Evolutionary conservation across 2,329 filamentous ascomycete species (phyloP).

Genomic region (Akanthomyces uredinophilus): DNA sequence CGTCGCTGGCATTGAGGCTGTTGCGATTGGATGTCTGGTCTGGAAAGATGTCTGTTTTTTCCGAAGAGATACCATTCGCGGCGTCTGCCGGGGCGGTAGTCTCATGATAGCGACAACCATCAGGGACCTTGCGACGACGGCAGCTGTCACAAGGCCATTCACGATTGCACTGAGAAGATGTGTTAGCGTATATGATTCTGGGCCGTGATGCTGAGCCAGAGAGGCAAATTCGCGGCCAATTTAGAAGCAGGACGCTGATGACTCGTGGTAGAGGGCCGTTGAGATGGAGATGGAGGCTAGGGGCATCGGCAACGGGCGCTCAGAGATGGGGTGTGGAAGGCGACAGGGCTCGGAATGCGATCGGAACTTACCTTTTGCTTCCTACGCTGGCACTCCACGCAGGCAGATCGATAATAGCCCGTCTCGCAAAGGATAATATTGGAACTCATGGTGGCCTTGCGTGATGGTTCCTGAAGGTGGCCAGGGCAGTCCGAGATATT

Average conservation of each 20-base stretch:
- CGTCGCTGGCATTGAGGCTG: constrained; percentile 6
- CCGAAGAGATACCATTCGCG: background rate
- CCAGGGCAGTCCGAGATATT: constrained; percentile 1
- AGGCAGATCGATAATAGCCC: constrained; percentile 30
- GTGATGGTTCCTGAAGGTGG: constrained; percentile 1
- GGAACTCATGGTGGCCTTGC: constrained; percentile 10
- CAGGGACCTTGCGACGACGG: constrained; percentile 26
- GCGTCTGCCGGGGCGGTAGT: constrained; percentile 12
- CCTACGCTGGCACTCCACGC: constrained; percentile 38
- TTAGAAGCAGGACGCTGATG: background rate
- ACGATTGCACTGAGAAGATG: constrained; percentile 25
- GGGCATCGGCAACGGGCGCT: background rate
- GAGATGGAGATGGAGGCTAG: background rate
- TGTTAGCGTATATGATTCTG: background rate
- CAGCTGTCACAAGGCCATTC: constrained; percentile 31
- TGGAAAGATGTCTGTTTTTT: constrained; percentile 1
- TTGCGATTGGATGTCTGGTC: background rate
- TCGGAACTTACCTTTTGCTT: constrained; percentile 32
- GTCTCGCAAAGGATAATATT: constrained; percentile 15
- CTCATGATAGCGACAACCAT: constrained; percentile 25
- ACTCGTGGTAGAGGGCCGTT: too few relatives aligned
- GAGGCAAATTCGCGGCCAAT: background rate
- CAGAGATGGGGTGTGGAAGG: background rate
- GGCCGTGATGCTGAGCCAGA: too few relatives aligned
- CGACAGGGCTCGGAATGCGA: background rate